phyloP scores from a whole-genome alignment of 2,329 filamentous ascomycete genomes.

The Colletotrichum siamense region DNA sequence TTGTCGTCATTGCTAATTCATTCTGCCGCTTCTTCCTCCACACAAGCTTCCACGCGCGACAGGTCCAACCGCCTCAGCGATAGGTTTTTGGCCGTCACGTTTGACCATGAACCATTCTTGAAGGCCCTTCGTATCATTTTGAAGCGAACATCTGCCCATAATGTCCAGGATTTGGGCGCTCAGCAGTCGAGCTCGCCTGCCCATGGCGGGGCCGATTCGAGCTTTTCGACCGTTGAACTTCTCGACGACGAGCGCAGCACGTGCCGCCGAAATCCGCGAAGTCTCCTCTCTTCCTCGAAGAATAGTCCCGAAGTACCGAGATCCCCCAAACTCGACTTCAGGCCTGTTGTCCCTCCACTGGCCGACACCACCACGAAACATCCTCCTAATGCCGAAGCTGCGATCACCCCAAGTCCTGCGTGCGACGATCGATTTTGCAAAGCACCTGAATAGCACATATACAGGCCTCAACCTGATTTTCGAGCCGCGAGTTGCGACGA shows the following conservation, averaged over 20 bases:
- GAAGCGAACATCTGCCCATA: not conserved
- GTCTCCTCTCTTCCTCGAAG: slow-evolving; percentile 56
- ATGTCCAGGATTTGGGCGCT: not conserved
- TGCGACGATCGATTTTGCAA: slow-evolving; percentile 62
- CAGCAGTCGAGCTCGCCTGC: not conserved
- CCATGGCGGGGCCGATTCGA: not conserved
- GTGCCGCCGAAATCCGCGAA: slow-evolving; percentile 55
- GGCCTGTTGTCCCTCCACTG: slow-evolving; percentile 59
- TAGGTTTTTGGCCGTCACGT: not conserved
- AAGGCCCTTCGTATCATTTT: not conserved
- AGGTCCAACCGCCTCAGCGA: not conserved
- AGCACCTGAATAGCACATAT: slow-evolving; percentile 81
- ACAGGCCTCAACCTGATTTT: slow-evolving; percentile 82
- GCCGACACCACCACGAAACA: slow-evolving; percentile 59
- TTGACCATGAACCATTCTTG: not conserved
- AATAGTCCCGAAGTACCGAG: slow-evolving; percentile 67
- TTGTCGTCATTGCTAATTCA: slow-evolving; percentile 20
- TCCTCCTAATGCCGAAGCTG: slow-evolving; percentile 65
- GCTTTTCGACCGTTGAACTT: not conserved
- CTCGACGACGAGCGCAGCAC: slow-evolving; percentile 22
- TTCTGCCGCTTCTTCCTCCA: not conserved
- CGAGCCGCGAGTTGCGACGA: slow-evolving; percentile 75
- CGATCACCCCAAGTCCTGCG: slow-evolving; percentile 58
- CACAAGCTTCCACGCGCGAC: not conserved
- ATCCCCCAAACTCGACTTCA: slow-evolving; percentile 56